Evolutionary conservation across 164 flowering plant genomes (phyloP), one percentile per base, ranked within the genome.

Genomic region (Stephania yunnanensis): DNA sequence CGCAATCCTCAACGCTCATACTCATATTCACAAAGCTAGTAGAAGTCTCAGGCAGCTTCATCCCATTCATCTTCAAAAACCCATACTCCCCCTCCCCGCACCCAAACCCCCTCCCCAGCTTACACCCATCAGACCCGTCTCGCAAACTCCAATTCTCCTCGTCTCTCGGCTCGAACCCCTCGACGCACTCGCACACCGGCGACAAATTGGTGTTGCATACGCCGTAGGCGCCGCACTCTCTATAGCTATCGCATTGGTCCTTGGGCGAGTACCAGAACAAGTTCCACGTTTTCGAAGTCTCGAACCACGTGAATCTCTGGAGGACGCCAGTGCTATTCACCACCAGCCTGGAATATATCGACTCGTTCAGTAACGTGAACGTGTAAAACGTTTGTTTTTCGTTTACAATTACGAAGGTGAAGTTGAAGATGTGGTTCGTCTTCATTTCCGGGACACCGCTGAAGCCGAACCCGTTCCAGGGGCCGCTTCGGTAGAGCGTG

Each of bases 401-500:
- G 15, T 64, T 70, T 1, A 8, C 10, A 6, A n/a, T 10, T 25
- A 25, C 25, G 45, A 76, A 72, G 10, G 30, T 17, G 20, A 63
- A 75, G 10, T 22, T 73, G 67, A 73, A 61, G 4, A 71, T 68
- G 3, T 46, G 20, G 58, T 46, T 72, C 1, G 63, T 29, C 9
- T 19, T 73, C 76, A 78, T 17, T 4, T 42, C 25, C 0, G 83
- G 83, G 0, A 46, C 10, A 0, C 87, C 86, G 7, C 76, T 74
- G 29, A 78, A 84, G 12, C 72, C 10, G 6, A 73, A 7, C 13
- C 94, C 94, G 66, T 85, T 86, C 92, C 90, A 90, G 1, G 91
- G 89, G 4, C 97, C 94, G 45, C 84, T 83, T 29, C 92, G 78
- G 55, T 80, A 86, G 6, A 9, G 6, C 0, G 6, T 17, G 1